phyloP scores from a whole-genome alignment of 495 filamentous ascomycete genomes.

The Talaromyces stipitatus region DNA sequence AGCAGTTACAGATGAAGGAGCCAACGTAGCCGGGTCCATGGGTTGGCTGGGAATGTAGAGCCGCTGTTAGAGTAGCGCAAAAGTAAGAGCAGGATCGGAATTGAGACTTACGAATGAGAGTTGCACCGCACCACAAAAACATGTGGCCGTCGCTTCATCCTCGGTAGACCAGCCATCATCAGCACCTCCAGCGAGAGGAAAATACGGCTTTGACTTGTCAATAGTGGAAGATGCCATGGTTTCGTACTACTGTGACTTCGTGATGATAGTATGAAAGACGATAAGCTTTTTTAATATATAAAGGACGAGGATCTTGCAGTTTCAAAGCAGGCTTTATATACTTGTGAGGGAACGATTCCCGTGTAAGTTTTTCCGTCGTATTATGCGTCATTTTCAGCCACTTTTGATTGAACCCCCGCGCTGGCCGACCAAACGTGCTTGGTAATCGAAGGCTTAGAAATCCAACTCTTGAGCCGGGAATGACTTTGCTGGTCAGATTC shows the following conservation, averaged over 20 bases:
- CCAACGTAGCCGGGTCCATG: conserved; percentile 33
- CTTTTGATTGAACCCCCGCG: neutral
- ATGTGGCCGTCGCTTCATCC: conserved; percentile 42
- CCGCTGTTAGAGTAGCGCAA: neutral
- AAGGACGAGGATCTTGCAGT: neutral
- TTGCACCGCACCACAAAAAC: conserved; percentile 49
- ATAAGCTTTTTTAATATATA: neutral
- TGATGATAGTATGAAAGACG: neutral
- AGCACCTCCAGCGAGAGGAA: conserved; percentile 22
- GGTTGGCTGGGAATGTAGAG: conserved; percentile 22
- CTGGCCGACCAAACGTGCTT: neutral
- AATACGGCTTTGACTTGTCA: conserved; percentile 16
- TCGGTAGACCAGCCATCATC: conserved; percentile 30
- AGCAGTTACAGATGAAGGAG: conserved; percentile 50
- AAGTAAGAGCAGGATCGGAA: neutral
- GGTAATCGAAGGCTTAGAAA: no score
- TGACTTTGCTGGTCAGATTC: no score
- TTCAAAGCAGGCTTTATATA: neutral
- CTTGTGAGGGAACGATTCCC: neutral
- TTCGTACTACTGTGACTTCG: neutral
- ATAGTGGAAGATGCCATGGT: neutral
- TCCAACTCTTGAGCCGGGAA: no score
- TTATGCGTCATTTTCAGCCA: neutral
- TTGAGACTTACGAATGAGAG: conserved; percentile 35
- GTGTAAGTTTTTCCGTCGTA: no score